Percentiles rank a stretch among this genome's conserved stretches.
These are phyloP conservation scores for Peniophora sp. DNA, from an alignment of 1,284 basidiomycete genomes.

Conservation along the genomic window DNA sequence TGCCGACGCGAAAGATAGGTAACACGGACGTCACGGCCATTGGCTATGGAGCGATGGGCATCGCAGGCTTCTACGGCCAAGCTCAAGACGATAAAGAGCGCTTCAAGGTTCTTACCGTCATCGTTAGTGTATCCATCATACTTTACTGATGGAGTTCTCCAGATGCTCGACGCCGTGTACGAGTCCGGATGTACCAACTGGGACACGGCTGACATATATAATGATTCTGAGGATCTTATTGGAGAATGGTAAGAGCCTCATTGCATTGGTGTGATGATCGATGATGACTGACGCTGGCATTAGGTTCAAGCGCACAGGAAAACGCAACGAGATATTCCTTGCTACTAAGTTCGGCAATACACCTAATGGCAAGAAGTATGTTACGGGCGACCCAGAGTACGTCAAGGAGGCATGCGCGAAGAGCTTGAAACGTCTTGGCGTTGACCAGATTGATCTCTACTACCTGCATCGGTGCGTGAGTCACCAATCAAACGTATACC, in stretches of 20 bases:
- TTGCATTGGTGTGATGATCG: too few species aligned
- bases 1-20: conserved; percentile 19
- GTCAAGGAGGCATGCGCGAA: conserved; percentile 19
- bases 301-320: conserved; percentile 29
- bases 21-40: conserved; percentile 15
- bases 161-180: conserved; percentile 21
- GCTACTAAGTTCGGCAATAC: conserved; percentile 36
- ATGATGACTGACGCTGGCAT: too few species aligned
- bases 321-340: conserved; percentile 35
- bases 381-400: conserved; percentile 21
- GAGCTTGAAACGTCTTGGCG: conserved; percentile 26
- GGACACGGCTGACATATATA: conserved; percentile 23
- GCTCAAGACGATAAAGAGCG: conserved; percentile 17
- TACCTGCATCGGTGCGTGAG: conserved; percentile 25
- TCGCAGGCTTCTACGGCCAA: conserved; percentile 18
- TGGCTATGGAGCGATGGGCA: conserved; percentile 21
- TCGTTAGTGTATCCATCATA: neutral
- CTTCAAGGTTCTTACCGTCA: conserved; percentile 19
- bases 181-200: conserved; percentile 20
- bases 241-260: conserved; percentile 19
- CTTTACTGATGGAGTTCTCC: neutral
- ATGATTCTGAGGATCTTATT: conserved; percentile 17
- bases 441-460: conserved; percentile 29
- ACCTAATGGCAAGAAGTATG: neutral
- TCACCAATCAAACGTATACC: neutral